A percentile compares a stretch with the other conserved stretches of the same genome.
phyloP scores from a whole-genome alignment of 441 rosid species.

The Hypseocharis bilobata region DNA sequence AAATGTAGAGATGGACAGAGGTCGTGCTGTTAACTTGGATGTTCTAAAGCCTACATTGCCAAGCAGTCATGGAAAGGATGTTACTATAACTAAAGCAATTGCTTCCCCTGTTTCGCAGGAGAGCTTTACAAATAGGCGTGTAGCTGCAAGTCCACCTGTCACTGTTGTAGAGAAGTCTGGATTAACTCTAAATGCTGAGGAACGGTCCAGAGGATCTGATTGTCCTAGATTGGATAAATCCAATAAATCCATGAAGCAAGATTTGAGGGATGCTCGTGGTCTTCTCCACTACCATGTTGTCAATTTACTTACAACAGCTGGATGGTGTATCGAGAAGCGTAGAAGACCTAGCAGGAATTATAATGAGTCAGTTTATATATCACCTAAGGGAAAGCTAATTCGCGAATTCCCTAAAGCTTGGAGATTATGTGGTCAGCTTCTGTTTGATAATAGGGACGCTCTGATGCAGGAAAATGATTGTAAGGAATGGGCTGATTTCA shows the following conservation, averaged over 20 bases:
- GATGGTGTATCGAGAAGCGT: constrained; percentile 60
- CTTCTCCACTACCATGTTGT: constrained; percentile 50
- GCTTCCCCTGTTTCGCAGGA: constrained; percentile 80
- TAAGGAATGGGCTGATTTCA: constrained; percentile 63
- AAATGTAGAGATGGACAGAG: constrained; percentile 26
- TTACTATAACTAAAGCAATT: constrained; percentile 37
- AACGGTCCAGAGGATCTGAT: constrained; percentile 25
- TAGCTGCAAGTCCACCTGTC: constrained; percentile 37
- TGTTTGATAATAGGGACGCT: constrained; percentile 34
- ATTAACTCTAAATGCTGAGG: constrained; percentile 26
- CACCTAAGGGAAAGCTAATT: constrained; percentile 53
- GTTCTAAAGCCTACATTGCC: constrained; percentile 28
- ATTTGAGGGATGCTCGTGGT: constrained; percentile 57
- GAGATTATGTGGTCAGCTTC: constrained; percentile 52
- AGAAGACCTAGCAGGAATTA: constrained; percentile 50
- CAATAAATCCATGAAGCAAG: constrained; percentile 27
- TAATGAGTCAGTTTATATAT: constrained; percentile 44
- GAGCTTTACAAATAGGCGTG: constrained; percentile 44
- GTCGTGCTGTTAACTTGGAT: constrained; percentile 26
- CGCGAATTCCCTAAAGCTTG: constrained; percentile 76
- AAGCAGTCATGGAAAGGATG: constrained; percentile 31
- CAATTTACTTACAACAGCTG: constrained; percentile 44
- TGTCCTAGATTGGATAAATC: constrained; percentile 27
- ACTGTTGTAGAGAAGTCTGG: constrained; percentile 29
- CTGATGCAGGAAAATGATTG: constrained; percentile 33